phyloP scores from a whole-genome alignment of 768 basidiomycete species.

The Dioszegia crocea region DNA sequence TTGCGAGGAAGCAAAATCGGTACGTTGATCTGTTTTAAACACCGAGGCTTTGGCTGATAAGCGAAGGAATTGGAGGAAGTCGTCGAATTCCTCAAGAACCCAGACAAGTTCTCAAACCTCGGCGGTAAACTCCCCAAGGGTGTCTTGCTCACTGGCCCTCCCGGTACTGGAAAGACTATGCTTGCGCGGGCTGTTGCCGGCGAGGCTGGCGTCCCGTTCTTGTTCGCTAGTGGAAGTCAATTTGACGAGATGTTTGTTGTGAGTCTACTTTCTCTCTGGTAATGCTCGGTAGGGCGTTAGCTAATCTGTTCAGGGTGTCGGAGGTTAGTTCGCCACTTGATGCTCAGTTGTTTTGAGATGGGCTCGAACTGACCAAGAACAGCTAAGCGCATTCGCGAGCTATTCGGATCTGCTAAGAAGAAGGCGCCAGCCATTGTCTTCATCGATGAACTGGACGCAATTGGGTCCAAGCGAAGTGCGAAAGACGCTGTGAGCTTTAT shows the following conservation, averaged over 20 bases:
- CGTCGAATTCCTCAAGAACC: constrained; percentile 92
- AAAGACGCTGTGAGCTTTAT: constrained; percentile 41
- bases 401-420: constrained; percentile 89
- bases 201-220: constrained; percentile 95
- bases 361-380: background rate
- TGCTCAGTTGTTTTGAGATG: background rate
- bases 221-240: constrained; percentile 92
- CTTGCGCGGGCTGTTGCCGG: constrained; percentile 96
- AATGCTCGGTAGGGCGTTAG: no score
- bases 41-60: background rate
- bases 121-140: constrained; percentile 95
- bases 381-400: constrained; percentile 89
- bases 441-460: constrained; percentile 93
- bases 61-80: constrained; percentile 83
- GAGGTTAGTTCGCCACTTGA: constrained; percentile 10
- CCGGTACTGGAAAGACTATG: constrained; percentile 91
- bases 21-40: constrained; percentile 42
- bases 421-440: constrained; percentile 96
- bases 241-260: constrained; percentile 89
- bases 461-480: constrained; percentile 68
- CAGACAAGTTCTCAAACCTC: constrained; percentile 77
- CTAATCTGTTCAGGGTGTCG: constrained; percentile 15
- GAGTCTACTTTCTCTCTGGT: background rate
- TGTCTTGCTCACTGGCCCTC: constrained; percentile 59
- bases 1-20: constrained; percentile 93